Evolutionary conservation across 140 eudicot genomes (phyloP), one percentile per base, ranked within the genome.

Genomic region (Bidens hawaiensis): DNA sequence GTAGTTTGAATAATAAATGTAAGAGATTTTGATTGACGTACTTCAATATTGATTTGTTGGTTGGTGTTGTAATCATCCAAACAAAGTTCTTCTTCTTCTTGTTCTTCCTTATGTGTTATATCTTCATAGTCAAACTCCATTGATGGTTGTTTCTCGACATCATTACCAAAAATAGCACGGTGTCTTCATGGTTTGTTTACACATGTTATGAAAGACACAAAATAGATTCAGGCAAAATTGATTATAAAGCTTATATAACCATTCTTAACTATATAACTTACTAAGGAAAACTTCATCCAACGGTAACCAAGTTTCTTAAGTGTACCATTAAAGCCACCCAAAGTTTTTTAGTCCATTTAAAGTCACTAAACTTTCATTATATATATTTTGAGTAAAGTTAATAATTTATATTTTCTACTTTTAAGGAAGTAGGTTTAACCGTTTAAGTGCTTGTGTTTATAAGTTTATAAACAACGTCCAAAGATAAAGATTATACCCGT

Each of bases 111-210:
- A 65, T 70, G 38, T 72, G 56, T 66, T 38, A 38, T 43, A 31
- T 43, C 52, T 57, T 25, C 57, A 50, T 30, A 65, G 66, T 64
- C 79, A 25, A 77, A 8, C 40, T 78, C 81, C 73, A 62, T 45
- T 7, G 90, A 71, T 10, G 21, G 42, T 28, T 55, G 54, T 31
- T 70, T 58, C 78, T 77, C 83, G 27, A 59, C 19, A 2, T 67
- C 30, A 14, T 70, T 54, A 18, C 95, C 88, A 23, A 83, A 87
- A 62, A 87, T 82, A 24, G 85, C 70, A 23, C 67, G 70, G 38
- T 78, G 83, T 62, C 95, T 87, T 66, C 73, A 51, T 24, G 23
- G 31, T 63, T 23, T n/a, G 18, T 21, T 26, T 26, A 57, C n/a
- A 47, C 34, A 33, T 33, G 58, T 53, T 54, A 64, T 11, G 2